Conservation (phyloP, 73 alveolate species). For the Paramecium primaurelia region DNA sequence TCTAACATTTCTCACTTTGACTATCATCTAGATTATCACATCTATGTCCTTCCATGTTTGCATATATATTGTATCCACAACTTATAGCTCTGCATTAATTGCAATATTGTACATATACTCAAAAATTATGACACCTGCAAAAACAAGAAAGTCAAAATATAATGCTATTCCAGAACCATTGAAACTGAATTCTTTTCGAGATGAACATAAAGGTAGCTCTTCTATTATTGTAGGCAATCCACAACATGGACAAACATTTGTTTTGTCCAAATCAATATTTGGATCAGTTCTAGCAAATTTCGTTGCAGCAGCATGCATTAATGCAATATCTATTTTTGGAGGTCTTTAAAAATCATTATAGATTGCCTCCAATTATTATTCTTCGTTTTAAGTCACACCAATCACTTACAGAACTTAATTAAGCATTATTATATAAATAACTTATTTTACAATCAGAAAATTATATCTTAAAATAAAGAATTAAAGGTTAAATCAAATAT, state of each 20-base stretch:
- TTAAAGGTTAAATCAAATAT: neutral
- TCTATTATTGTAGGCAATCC: conserved; percentile 9
- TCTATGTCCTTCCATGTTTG: neutral
- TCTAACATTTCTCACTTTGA: neutral
- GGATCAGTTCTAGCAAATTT: conserved; percentile 27
- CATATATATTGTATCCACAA: neutral
- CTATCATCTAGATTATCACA: neutral
- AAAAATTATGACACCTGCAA: neutral
- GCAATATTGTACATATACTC: neutral
- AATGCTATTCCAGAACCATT: conserved; percentile 25
- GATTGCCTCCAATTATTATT: neutral
- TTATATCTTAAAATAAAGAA: neutral
- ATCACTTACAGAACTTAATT: neutral
- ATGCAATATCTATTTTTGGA: conserved; percentile 22
- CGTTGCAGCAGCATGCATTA: conserved; percentile 27
- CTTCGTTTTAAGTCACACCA: neutral
- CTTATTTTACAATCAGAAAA: neutral
- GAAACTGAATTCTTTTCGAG: conserved; percentile 24
- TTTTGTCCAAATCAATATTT: neutral
- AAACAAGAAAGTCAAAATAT: neutral
- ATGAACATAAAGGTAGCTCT: neutral
- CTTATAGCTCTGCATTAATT: neutral
- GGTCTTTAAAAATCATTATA: neutral
- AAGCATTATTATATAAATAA: neutral
- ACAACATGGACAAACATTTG: conserved; percentile 35